A percentile compares a stretch with the other conserved stretches of the same genome.
Conservation (phyloP, 805 yeast genomes). For the Kuraishia hungarica region DNA sequence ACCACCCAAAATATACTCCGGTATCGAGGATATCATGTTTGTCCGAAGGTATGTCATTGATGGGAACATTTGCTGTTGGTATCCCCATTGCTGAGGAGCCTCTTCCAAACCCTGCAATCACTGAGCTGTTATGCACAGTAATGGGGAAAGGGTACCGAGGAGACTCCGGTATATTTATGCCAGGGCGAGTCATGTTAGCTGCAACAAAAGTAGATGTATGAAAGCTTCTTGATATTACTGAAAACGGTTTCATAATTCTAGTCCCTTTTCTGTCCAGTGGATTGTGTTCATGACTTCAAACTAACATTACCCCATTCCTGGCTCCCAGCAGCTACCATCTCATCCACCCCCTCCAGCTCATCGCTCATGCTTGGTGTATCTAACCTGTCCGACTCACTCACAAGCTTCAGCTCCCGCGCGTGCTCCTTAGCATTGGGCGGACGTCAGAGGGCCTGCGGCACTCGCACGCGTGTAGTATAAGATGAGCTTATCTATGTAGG, state of each 20-base stretch:
- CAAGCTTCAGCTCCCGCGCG: not conserved
- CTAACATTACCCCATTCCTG: not conserved
- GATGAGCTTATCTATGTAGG: not conserved
- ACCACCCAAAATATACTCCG: conserved; percentile 88
- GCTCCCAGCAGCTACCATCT: not conserved
- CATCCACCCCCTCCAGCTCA: not conserved
- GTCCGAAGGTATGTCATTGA: conserved; percentile 33
- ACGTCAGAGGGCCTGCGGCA: not conserved
- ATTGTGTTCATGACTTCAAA: not conserved
- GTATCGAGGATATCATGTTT: conserved; percentile 37
- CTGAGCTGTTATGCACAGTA: conserved; percentile 31
- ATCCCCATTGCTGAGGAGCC: conserved; percentile 91
- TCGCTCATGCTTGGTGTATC: no score
- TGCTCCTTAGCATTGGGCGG: not conserved
- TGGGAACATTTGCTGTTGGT: conserved; percentile 89
- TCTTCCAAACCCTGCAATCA: conserved; percentile 86
- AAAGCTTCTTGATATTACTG: not conserved
- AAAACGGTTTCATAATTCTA: not conserved
- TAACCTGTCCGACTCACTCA: no score
- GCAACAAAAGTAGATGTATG: not conserved
- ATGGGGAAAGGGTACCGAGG: conserved; percentile 43
- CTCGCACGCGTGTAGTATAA: not conserved
- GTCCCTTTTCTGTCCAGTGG: not conserved
- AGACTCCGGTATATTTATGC: conserved; percentile 27
- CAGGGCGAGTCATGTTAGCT: conserved; percentile 28